Conservation (phyloP, 2,329 filamentous ascomycete species). For the Fusarium kyushuense region DNA sequence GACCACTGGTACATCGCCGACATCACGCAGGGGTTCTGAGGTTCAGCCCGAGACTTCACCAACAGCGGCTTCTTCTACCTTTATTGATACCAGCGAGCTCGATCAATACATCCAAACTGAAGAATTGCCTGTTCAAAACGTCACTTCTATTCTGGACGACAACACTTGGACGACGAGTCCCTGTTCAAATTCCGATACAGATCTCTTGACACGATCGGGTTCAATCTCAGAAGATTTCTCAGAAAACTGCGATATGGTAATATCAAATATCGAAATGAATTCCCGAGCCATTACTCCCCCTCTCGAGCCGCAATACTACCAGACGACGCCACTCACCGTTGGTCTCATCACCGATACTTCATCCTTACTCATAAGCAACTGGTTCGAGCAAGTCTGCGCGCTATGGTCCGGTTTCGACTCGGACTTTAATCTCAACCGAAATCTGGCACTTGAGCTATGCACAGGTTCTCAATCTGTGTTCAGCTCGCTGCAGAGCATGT, state of each 20-base stretch:
- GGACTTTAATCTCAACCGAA: slow-evolving; percentile 54
- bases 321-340: slow-evolving; percentile 31
- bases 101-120: slow-evolving; percentile 6
- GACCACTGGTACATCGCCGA: slow-evolving; percentile 17
- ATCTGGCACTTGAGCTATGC: slow-evolving; percentile 54
- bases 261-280: slow-evolving; percentile 15
- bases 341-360: slow-evolving; percentile 49
- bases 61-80: neutral
- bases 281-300: slow-evolving; percentile 18
- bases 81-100: neutral
- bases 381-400: slow-evolving; percentile 57
- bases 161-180: slow-evolving; percentile 33
- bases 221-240: slow-evolving; percentile 5
- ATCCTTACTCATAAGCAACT: slow-evolving; percentile 53
- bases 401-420: slow-evolving; percentile 58
- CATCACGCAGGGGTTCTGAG: slow-evolving; percentile 17
- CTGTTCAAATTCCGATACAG: slow-evolving; percentile 28
- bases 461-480: slow-evolving; percentile 54
- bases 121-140: slow-evolving; percentile 20
- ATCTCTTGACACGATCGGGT: slow-evolving; percentile 24
- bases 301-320: slow-evolving; percentile 25
- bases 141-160: slow-evolving; percentile 19
- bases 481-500: slow-evolving; percentile 57
- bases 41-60: slow-evolving; percentile 11
- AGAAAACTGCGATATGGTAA: slow-evolving; percentile 7